These are phyloP conservation scores for Hericium erinaceus DNA, from an alignment of 768 basidiomycete species.

Conservation along the genomic window DNA sequence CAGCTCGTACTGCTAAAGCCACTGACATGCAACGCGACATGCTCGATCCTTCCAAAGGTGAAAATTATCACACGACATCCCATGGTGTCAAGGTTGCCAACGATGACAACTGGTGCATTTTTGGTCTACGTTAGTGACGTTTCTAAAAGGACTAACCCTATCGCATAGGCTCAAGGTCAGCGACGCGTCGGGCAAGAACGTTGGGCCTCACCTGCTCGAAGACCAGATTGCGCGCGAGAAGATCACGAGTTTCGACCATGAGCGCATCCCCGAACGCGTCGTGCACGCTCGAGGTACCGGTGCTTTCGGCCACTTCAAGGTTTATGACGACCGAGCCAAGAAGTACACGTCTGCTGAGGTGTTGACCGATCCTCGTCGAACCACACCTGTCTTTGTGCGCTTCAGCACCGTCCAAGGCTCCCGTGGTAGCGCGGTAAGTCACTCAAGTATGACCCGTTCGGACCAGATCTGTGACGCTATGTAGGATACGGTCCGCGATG, in stretches of 20 bases:
- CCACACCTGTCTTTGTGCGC: constrained; percentile 71
- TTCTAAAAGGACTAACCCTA: background rate
- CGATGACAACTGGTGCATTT: constrained; percentile 54
- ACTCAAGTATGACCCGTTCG: background rate
- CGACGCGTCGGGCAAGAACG: constrained; percentile 29
- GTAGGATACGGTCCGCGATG: constrained; percentile 72
- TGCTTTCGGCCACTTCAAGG: constrained; percentile 79
- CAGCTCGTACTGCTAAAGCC: constrained; percentile 2
- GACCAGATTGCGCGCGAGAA: constrained; percentile 71
- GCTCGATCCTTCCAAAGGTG: constrained; percentile 19
- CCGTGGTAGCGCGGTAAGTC: constrained; percentile 67
- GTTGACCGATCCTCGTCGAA: constrained; percentile 61
- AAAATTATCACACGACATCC: constrained; percentile 44
- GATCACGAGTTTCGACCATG: constrained; percentile 75
- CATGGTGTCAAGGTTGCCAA: constrained; percentile 49
- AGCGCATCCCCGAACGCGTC: constrained; percentile 81
- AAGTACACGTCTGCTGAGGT: constrained; percentile 66
- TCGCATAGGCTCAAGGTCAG: constrained; percentile 43
- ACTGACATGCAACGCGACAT: constrained; percentile 25
- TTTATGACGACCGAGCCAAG: constrained; percentile 54
- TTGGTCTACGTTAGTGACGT: background rate
- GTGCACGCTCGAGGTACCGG: constrained; percentile 56
- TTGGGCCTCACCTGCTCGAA: constrained; percentile 71
- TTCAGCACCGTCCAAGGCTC: constrained; percentile 84
- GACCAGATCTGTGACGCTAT: background rate